These are phyloP conservation scores for Kalanchoe fedtschenkoi DNA, from an alignment of 164 flowering plant species.

Conservation along the genomic window DNA sequence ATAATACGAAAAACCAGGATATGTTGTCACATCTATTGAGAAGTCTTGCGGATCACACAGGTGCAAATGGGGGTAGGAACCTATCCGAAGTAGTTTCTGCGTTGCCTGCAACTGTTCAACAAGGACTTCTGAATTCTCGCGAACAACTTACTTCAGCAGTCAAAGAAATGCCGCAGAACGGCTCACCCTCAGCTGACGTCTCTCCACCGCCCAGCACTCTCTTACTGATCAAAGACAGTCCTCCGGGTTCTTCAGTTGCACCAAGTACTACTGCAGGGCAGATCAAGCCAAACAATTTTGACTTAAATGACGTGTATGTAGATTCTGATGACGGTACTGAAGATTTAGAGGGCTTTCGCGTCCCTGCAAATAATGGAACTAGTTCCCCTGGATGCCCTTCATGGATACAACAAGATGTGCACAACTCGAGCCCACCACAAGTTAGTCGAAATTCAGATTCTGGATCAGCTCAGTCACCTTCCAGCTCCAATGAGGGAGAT, in stretches of 20 bases:
- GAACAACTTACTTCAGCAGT: constrained; percentile 8
- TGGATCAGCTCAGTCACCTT: constrained; percentile 65
- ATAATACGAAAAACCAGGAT: constrained; percentile 43
- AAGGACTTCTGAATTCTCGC: constrained; percentile 8
- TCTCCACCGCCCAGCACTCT: constrained; percentile 10
- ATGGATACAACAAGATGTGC: constrained; percentile 38
- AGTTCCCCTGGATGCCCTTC: constrained; percentile 27
- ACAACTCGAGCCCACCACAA: constrained; percentile 69
- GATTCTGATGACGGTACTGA: constrained; percentile 52
- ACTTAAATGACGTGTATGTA: constrained; percentile 61
- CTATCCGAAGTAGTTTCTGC: constrained; percentile 19
- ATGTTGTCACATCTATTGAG: constrained; percentile 48
- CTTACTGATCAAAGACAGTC: constrained; percentile 11
- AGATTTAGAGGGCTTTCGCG: constrained; percentile 26
- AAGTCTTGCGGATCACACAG: constrained; percentile 33
- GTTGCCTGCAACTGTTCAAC: constrained; percentile 20
- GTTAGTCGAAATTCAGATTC: constrained; percentile 83
- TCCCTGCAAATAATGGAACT: constrained; percentile 20
- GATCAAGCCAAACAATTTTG: constrained; percentile 41
- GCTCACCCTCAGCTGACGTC: constrained; percentile 11
- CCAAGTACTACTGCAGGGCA: constrained; percentile 9
- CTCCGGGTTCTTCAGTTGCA: constrained; percentile 12
- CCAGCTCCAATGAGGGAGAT: constrained; percentile 81
- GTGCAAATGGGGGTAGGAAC: constrained; percentile 29
- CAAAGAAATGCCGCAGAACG: constrained; percentile 16